Percentiles rank a stretch among this genome's conserved stretches.
These are phyloP conservation scores for Aspergillus sp. DNA, from an alignment of 2,329 filamentous ascomycete species.

Conservation along the genomic window DNA sequence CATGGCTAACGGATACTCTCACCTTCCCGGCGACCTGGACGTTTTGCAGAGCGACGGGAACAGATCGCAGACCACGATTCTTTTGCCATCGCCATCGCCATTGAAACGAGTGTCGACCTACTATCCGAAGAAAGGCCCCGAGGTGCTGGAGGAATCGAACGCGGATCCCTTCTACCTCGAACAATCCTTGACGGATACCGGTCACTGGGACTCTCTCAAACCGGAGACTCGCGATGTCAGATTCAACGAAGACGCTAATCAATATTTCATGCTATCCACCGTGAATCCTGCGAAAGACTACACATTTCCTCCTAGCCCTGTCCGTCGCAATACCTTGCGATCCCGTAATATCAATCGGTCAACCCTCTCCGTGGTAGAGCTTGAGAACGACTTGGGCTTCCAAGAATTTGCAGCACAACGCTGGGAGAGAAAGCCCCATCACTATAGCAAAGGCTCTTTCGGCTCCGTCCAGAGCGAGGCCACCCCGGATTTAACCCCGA, in stretches of 20 bases:
- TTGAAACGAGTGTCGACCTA: slow-evolving; percentile 27
- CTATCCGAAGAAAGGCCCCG: slow-evolving; percentile 19
- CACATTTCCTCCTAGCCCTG: slow-evolving; percentile 5
- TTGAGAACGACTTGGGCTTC: slow-evolving; percentile 25
- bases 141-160: slow-evolving; percentile 28
- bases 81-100: slow-evolving; percentile 21
- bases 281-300: slow-evolving; percentile 16
- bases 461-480: slow-evolving; percentile 28
- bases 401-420: slow-evolving; percentile 20
- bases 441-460: slow-evolving; percentile 30
- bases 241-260: slow-evolving; percentile 23
- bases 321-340: slow-evolving; percentile 8
- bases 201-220: slow-evolving; percentile 19
- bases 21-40: slow-evolving; percentile 29
- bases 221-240: slow-evolving; percentile 27
- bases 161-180: slow-evolving; percentile 37
- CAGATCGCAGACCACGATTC: slow-evolving; percentile 26
- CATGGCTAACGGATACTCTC: slow-evolving; percentile 33
- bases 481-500: slow-evolving; percentile 34
- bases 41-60: slow-evolving; percentile 26
- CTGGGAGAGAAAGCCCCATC: slow-evolving; percentile 15
- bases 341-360: slow-evolving; percentile 19
- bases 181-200: slow-evolving; percentile 24
- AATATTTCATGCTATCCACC: slow-evolving; percentile 27
- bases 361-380: slow-evolving; percentile 25